Evolutionary conservation across 192 early-diverging fungal genomes (phyloP).

Genomic region (Backusella tarrabulga): DNA sequence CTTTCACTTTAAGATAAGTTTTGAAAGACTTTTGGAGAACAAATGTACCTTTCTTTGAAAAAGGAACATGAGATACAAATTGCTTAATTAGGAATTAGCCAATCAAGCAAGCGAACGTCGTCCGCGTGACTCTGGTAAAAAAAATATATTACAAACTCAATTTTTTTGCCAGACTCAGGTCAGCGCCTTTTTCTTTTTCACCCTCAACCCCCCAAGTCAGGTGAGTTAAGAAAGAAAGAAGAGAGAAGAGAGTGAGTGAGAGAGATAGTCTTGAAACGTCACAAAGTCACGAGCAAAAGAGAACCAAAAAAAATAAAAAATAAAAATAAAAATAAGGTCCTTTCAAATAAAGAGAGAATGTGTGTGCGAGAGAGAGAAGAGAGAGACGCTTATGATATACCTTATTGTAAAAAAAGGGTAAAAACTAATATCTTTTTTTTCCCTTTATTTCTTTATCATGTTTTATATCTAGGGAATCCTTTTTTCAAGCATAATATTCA

Average conservation of each 20-base stretch:
- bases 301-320: constrained; percentile 4
- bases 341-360: background rate
- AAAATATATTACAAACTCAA: background rate
- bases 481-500: background rate
- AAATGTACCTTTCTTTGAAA: background rate
- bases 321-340: background rate
- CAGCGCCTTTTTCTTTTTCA: constrained; percentile 7
- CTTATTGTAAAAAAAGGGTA: background rate
- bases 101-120: background rate
- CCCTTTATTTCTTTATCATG: background rate
- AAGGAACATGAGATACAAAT: background rate
- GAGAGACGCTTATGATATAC: background rate
- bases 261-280: background rate
- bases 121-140: background rate
- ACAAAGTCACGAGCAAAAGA: constrained; percentile 8
- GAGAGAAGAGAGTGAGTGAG: background rate
- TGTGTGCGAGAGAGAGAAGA: too few species aligned
- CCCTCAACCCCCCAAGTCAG: constrained; percentile 5
- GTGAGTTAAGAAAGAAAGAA: constrained; percentile 7
- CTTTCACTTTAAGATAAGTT: too few species aligned
- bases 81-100: background rate
- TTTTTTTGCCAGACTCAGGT: background rate
- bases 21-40: too few species aligned
- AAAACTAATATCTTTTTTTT: background rate
- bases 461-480: background rate